phyloP scores from a whole-genome alignment of 2,329 filamentous ascomycete genomes.

The Alternaria sp. region DNA sequence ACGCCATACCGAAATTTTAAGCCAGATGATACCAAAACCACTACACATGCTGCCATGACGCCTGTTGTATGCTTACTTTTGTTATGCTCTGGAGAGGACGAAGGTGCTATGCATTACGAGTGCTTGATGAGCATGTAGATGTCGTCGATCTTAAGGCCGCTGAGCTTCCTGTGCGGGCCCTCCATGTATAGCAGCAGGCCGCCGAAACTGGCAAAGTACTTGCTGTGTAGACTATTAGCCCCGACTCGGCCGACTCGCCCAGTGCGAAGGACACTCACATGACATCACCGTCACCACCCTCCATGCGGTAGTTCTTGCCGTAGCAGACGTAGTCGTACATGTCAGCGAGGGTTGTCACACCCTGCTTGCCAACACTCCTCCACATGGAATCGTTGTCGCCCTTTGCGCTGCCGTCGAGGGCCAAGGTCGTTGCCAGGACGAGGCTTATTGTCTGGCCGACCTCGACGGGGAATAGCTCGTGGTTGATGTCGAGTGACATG shows the following conservation, averaged over 20 bases:
- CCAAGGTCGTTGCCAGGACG: slow-evolving; percentile 83
- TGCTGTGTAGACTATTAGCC: slow-evolving; percentile 63
- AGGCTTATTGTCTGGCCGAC: slow-evolving; percentile 80
- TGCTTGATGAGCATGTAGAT: slow-evolving; percentile 95
- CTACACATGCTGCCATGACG: slow-evolving; percentile 37
- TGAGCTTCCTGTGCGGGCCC: slow-evolving; percentile 95
- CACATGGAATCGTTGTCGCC: slow-evolving; percentile 66
- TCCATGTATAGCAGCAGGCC: slow-evolving; percentile 89
- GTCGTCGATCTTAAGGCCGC: slow-evolving; percentile 88
- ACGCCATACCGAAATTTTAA: slow-evolving; percentile 39
- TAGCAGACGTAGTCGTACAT: slow-evolving; percentile 89
- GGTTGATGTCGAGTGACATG: slow-evolving; percentile 92
- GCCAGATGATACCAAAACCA: slow-evolving; percentile 40
- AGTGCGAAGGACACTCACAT: slow-evolving; percentile 69
- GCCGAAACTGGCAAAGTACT: slow-evolving; percentile 93
- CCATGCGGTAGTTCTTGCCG: slow-evolving; percentile 88
- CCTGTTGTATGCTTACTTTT: slow-evolving; percentile 39
- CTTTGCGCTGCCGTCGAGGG: slow-evolving; percentile 77
- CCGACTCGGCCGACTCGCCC: slow-evolving; percentile 1
- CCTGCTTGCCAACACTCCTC: slow-evolving; percentile 66
- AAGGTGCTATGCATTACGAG: slow-evolving; percentile 54
- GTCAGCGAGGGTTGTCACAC: slow-evolving; percentile 68
- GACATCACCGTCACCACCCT: slow-evolving; percentile 81
- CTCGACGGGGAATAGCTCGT: slow-evolving; percentile 82
- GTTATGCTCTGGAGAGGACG: slow-evolving; percentile 10